Conservation (phyloP, 768 basidiomycete genomes). For the Lactarius indigo region DNA sequence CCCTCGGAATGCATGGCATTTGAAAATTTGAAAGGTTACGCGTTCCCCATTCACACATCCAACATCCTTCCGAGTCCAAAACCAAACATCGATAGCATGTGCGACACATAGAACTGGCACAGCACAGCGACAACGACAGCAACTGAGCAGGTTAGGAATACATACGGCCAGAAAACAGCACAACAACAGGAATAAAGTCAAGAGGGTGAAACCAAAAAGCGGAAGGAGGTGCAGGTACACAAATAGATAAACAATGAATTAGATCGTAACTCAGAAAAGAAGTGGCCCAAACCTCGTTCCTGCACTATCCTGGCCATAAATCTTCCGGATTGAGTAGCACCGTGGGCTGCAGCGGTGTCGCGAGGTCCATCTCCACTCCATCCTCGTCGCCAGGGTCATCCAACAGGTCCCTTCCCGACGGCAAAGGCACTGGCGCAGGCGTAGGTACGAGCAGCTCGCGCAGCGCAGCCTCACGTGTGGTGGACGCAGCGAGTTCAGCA, state of each 20-base stretch:
- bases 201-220: no score
- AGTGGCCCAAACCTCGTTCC: neutral
- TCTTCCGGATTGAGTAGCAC: slow-evolving; percentile 11
- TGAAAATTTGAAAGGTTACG: neutral
- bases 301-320: slow-evolving; percentile 6
- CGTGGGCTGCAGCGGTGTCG: slow-evolving; percentile 25
- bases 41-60: neutral
- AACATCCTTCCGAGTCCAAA: neutral
- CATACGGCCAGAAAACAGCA: slow-evolving; percentile 8
- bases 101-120: neutral
- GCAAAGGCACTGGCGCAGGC: neutral
- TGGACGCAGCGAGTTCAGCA: slow-evolving; percentile 22
- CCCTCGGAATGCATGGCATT: neutral
- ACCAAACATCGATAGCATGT: neutral
- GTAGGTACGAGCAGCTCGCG: slow-evolving; percentile 8
- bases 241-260: neutral
- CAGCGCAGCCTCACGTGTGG: slow-evolving; percentile 15
- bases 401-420: slow-evolving; percentile 11
- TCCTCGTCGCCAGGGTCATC: slow-evolving; percentile 13
- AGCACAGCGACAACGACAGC: neutral
- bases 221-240: neutral
- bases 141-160: slow-evolving; percentile 8
- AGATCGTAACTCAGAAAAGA: neutral
- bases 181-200: slow-evolving; percentile 6
- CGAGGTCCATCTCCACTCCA: slow-evolving; percentile 25